phyloP scores from a whole-genome alignment of 2,329 filamentous ascomycete species.

The Fusarium brevicatenulatum region DNA sequence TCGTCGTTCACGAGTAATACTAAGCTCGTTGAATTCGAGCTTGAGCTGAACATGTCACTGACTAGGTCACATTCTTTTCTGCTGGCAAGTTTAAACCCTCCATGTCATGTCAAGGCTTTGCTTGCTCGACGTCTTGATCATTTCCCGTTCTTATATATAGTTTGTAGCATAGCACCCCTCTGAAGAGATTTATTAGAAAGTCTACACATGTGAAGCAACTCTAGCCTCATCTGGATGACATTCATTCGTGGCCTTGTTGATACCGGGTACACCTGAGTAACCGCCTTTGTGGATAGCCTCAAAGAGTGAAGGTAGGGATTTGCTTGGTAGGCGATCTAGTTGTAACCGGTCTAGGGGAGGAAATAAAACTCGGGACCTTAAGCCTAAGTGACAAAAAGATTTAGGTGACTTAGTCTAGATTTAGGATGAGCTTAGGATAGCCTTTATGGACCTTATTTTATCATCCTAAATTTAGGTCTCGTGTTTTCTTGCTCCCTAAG shows the following conservation, averaged over 20 bases:
- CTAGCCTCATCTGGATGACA: background rate
- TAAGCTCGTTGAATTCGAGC: background rate
- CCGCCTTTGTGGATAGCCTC: conserved; percentile 47
- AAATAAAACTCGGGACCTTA: too few species aligned
- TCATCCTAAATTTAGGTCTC: too few species aligned
- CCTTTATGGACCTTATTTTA: too few species aligned
- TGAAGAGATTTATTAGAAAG: background rate
- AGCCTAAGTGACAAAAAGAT: too few species aligned
- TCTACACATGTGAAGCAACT: background rate
- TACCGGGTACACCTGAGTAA: conserved; percentile 46
- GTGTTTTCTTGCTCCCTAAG: too few species aligned
- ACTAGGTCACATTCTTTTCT: background rate
- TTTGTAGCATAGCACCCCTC: background rate
- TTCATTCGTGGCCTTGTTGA: conserved; percentile 40
- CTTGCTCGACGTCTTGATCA: background rate
- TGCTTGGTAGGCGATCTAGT: conserved; percentile 49
- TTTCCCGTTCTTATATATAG: background rate
- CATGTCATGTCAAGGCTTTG: background rate
- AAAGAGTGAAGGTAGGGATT: conserved; percentile 49
- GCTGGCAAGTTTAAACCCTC: background rate
- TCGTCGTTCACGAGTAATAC: background rate
- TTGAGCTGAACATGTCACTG: background rate
- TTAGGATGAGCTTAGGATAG: too few species aligned
- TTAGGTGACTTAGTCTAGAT: too few species aligned
- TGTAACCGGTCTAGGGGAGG: conserved; percentile 20